Base-by-base conservation (phyloP, 495 filamentous ascomycete species). In the Opeltia flavorubescens region DNA sequence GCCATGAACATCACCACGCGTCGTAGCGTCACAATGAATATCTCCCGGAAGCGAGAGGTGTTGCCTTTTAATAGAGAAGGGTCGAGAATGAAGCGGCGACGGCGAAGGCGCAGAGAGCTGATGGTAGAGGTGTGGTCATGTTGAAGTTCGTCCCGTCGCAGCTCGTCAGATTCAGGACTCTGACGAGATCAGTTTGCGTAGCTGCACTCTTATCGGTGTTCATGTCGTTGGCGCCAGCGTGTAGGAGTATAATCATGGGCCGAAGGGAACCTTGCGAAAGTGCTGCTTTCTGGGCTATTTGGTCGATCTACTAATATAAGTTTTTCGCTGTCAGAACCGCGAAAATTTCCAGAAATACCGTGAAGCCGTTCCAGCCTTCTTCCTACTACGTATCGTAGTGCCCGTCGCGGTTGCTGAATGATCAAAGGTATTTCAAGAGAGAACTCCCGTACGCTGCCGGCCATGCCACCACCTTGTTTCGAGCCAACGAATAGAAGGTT, bases 351-450 rank as follows among this genome's bases (percentile, higher is more conserved):
- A 5, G 36, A 9, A 17, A 26, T 41, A 41, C 38, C 12, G 62
- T 57, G 46, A 51, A 61, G 33, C 71, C 72, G 1, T 63, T 60
- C 51, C 68, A 70, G 30, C 70, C 74, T 48, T 78, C 73, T 48
- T 68, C 62, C 20, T 68, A 67, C 59, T 73, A 70, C 51, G 75
- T 64, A 40, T 48, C 24, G 66, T 1, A 23, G 9, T 4, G 38
- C 25, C 38, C 9, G 38, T 13, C 4, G n/a, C 8, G n/a, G 34
- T 0, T 36, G 15, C 0, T 36, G n/a, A n/a, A n/a, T 17, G 34
- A n/a, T 17, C 4, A 18, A 36, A 9, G 9, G 13, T 23, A 1
- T 4, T 4, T 25, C 21, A 13, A 18, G 13, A n/a, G 15, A 2
- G 9, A 21, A 17, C 1, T 25, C 21, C 21, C 38, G 15, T 41